These are phyloP conservation scores for Pseudogymnoascus sp. DNA, from an alignment of 2,329 filamentous ascomycete species.

Conservation along the genomic window DNA sequence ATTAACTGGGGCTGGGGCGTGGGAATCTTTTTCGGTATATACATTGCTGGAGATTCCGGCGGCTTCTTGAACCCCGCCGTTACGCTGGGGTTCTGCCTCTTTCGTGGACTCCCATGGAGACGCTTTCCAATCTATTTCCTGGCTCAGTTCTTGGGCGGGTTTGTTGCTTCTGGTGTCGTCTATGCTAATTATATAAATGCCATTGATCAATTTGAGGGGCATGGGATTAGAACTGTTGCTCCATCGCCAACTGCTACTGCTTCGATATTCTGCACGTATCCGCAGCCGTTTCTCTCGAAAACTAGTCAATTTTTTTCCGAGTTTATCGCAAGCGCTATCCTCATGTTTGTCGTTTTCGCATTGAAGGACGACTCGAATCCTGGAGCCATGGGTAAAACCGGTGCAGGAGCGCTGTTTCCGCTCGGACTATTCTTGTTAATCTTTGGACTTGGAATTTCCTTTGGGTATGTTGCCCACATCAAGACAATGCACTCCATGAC, in stretches of 20 bases:
- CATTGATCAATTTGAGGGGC: constrained; percentile 57
- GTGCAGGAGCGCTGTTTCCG: constrained; percentile 50
- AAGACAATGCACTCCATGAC: neutral
- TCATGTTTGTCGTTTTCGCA: constrained; percentile 68
- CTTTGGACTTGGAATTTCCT: constrained; percentile 65
- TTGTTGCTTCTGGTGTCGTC: constrained; percentile 52
- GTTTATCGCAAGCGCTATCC: constrained; percentile 57
- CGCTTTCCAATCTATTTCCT: constrained; percentile 62
- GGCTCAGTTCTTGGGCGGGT: constrained; percentile 61
- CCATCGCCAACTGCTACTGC: constrained; percentile 53
- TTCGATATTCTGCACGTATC: constrained; percentile 68
- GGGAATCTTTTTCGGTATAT: constrained; percentile 63
- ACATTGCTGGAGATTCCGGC: constrained; percentile 57
- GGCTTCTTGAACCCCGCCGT: constrained; percentile 66
- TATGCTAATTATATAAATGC: constrained; percentile 59
- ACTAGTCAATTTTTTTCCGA: constrained; percentile 66
- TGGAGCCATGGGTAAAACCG: constrained; percentile 40
- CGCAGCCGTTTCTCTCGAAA: constrained; percentile 57
- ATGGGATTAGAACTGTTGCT: constrained; percentile 55
- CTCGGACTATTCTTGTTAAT: constrained; percentile 64
- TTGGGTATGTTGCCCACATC: constrained; percentile 33
- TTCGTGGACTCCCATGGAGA: constrained; percentile 60
- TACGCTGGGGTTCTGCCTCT: constrained; percentile 62
- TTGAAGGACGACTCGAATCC: constrained; percentile 49
- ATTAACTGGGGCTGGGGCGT: constrained; percentile 38